These are phyloP conservation scores for Ophiocordyceps robertsii DNA, from an alignment of 2,329 filamentous ascomycete genomes.

Conservation along the genomic window DNA sequence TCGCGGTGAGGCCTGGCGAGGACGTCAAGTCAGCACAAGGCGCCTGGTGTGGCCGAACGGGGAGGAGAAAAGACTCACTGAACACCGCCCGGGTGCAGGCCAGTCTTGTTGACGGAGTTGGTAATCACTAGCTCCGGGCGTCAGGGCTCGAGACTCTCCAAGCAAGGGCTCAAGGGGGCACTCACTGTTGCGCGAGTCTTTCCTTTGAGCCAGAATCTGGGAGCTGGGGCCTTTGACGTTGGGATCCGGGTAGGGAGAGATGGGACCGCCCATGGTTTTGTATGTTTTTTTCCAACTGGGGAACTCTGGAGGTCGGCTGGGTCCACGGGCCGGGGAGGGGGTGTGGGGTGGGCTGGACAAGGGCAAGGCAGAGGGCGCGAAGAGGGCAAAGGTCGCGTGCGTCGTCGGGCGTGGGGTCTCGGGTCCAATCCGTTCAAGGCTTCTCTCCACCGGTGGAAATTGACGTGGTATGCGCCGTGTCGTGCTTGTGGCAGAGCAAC, in stretches of 20 bases:
- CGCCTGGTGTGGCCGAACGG: neutral
- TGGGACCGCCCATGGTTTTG: slow-evolving; percentile 25
- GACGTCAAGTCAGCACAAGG: slow-evolving; percentile 11
- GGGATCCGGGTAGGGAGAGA: slow-evolving; percentile 25
- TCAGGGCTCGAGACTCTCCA: neutral
- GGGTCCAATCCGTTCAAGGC: neutral
- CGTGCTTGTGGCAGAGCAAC: neutral
- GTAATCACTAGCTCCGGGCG: slow-evolving; percentile 29
- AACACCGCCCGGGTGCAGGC: slow-evolving; percentile 81
- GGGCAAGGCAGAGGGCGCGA: neutral
- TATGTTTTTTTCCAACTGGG: slow-evolving; percentile 14
- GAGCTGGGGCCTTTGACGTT: slow-evolving; percentile 25
- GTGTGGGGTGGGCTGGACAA: neutral
- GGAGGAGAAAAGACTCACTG: slow-evolving; percentile 53
- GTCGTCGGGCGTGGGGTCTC: neutral
- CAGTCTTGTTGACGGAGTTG: slow-evolving; percentile 74
- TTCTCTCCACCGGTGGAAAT: neutral
- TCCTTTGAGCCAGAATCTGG: slow-evolving; percentile 21
- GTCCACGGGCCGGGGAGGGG: no score
- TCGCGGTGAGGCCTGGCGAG: slow-evolving; percentile 57
- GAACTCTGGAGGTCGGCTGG: neutral
- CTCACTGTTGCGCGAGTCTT: slow-evolving; percentile 29
- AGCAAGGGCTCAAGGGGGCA: slow-evolving; percentile 5
- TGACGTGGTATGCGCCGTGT: slow-evolving; percentile 1
- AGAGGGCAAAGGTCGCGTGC: neutral